These are phyloP conservation scores for Barnettozyma wickerhamii DNA, from an alignment of 805 yeast genomes.

Conservation along the genomic window DNA sequence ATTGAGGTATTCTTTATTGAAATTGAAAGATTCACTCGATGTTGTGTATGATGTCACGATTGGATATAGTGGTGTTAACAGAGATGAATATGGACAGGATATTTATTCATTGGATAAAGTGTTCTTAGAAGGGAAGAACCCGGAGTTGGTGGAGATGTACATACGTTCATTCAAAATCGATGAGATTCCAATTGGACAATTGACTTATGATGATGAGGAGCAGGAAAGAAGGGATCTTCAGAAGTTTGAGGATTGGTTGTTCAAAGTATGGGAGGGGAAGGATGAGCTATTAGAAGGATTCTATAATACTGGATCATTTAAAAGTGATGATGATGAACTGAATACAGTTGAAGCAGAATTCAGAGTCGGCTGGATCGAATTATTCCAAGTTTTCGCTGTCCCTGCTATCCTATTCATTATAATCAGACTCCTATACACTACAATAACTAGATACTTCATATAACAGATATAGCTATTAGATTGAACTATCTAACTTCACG, in stretches of 20 bases:
- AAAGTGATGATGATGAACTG: slow-evolving; percentile 13
- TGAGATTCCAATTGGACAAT: slow-evolving; percentile 62
- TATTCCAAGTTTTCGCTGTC: slow-evolving; percentile 30
- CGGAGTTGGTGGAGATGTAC: slow-evolving; percentile 59
- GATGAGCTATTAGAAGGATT: slow-evolving; percentile 66
- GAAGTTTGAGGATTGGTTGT: slow-evolving; percentile 72
- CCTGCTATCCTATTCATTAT: slow-evolving; percentile 26
- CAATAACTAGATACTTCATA: neutral
- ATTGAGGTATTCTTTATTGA: slow-evolving; percentile 56
- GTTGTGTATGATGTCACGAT: slow-evolving; percentile 78
- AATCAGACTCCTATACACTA: slow-evolving; percentile 7
- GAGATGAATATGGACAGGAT: slow-evolving; percentile 71
- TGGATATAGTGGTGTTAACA: slow-evolving; percentile 69
- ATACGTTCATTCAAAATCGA: slow-evolving; percentile 51
- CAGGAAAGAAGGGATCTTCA: slow-evolving; percentile 35
- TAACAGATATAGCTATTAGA: neutral
- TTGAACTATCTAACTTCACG: too few relatives aligned
- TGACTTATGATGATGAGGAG: slow-evolving; percentile 38
- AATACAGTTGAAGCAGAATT: slow-evolving; percentile 18
- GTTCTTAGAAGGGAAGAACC: slow-evolving; percentile 69
- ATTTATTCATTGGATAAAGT: slow-evolving; percentile 59
- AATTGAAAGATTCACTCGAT: slow-evolving; percentile 48
- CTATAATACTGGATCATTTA: slow-evolving; percentile 51
- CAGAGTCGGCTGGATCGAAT: slow-evolving; percentile 21
- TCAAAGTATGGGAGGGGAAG: slow-evolving; percentile 68